Conservation (phyloP, 768 basidiomycete species). For the Boletus eberwhitei region DNA sequence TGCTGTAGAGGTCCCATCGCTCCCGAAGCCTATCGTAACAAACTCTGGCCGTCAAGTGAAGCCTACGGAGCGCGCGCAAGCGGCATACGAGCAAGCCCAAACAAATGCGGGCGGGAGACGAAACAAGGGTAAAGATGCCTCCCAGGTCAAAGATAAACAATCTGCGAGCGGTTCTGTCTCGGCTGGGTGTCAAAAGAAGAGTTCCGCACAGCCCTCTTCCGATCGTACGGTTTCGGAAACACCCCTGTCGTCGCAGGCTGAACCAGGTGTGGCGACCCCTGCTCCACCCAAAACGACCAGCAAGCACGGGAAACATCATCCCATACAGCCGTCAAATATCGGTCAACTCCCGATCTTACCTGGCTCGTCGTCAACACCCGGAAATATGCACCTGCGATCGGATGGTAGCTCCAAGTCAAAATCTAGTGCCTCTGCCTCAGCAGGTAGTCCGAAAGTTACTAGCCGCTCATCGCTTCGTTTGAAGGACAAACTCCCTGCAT, state of each 20-base stretch:
- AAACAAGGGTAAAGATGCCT: constrained; percentile 1
- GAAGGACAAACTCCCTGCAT: constrained; percentile 2
- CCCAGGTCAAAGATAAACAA: background rate
- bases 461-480: background rate
- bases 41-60: constrained; percentile 25
- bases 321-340: constrained; percentile 15
- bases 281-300: background rate
- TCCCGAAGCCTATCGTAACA: constrained; percentile 15
- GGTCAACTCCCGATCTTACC: constrained; percentile 1
- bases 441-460: background rate
- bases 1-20: background rate
- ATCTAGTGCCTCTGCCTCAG: background rate
- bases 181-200: background rate
- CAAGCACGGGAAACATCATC: background rate
- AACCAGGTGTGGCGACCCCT: background rate
- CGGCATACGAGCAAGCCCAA: constrained; percentile 2
- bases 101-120: background rate
- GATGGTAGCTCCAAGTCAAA: background rate
- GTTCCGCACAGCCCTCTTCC: background rate
- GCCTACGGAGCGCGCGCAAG: constrained; percentile 16
- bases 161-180: background rate
- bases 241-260: background rate
- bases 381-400: background rate
- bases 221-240: background rate
- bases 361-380: background rate